phyloP scores from a whole-genome alignment of 345 rosid genomes.

The Arabis hirsuta region DNA sequence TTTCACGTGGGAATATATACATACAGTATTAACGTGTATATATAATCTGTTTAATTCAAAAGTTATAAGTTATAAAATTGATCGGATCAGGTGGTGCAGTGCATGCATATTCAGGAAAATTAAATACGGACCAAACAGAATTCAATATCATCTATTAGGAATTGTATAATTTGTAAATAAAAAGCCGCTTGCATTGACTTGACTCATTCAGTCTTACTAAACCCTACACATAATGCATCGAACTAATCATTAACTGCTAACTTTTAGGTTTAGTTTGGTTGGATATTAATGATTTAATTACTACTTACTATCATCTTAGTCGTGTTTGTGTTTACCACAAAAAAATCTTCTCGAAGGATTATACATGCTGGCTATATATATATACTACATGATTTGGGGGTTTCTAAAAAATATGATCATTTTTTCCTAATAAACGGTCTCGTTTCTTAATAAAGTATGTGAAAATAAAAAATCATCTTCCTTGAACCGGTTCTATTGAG shows the following conservation, averaged over 20 bases:
- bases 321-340: no score
- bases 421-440: no score
- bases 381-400: no score
- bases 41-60: neutral
- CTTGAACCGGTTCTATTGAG: no score
- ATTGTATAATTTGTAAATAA: neutral
- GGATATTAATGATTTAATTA: neutral
- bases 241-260: constrained; percentile 13
- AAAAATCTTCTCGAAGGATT: no score
- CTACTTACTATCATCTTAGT: no score
- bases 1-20: constrained; percentile 7
- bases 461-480: no score
- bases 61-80: neutral
- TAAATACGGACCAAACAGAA: constrained; percentile 1
- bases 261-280: constrained; percentile 1
- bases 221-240: constrained; percentile 13
- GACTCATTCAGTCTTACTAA: constrained; percentile 29
- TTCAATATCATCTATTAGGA: neutral
- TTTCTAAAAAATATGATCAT: no score
- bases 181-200: constrained; percentile 35
- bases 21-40: neutral
- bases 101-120: neutral
- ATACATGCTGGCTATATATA: no score
- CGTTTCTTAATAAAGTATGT: no score
- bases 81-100: constrained; percentile 24